Evolutionary conservation across 768 basidiomycete genomes (phyloP).

Genomic region (Mycena albidolilacea): DNA sequence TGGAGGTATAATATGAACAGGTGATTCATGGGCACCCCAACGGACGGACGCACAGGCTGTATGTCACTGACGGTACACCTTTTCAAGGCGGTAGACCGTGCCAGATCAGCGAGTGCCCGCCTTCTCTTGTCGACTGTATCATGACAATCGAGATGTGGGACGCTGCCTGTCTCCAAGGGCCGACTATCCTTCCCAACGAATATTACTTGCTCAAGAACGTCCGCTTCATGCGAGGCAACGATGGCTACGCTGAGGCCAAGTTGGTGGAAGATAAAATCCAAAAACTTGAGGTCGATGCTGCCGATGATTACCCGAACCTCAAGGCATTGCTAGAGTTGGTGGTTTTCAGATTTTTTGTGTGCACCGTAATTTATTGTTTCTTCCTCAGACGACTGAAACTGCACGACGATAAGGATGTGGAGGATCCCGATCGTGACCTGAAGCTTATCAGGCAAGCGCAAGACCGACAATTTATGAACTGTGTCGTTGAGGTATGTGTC

Average conservation of each 20-base stretch:
- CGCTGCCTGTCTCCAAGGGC: conserved; percentile 57
- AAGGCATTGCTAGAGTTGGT: conserved; percentile 68
- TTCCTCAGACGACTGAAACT: conserved; percentile 56
- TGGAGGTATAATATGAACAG: conserved; percentile 48
- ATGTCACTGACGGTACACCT: conserved; percentile 77
- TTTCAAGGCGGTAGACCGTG: conserved; percentile 52
- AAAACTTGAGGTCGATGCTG: conserved; percentile 58
- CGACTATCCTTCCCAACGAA: conserved; percentile 61
- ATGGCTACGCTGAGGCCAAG: conserved; percentile 68
- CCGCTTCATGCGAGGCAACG: conserved; percentile 56
- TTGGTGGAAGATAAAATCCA: conserved; percentile 61
- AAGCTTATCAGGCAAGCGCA: conserved; percentile 63
- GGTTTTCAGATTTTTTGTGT: not conserved
- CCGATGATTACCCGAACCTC: conserved; percentile 55
- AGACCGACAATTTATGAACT: conserved; percentile 63
- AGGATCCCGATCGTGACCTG: conserved; percentile 60
- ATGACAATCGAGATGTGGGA: conserved; percentile 77
- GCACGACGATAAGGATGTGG: conserved; percentile 32
- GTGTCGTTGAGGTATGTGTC: conserved; percentile 69
- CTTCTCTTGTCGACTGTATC: conserved; percentile 58
- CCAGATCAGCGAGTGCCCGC: conserved; percentile 64
- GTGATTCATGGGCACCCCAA: conserved; percentile 62
- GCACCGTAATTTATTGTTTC: conserved; percentile 16
- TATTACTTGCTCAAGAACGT: conserved; percentile 70
- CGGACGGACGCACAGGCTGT: conserved; percentile 60